Percentiles rank a stretch among this genome's conserved stretches.
Evolutionary conservation across 2,329 filamentous ascomycete species (phyloP).

Genomic region (Pestalotiopsis sp.): DNA sequence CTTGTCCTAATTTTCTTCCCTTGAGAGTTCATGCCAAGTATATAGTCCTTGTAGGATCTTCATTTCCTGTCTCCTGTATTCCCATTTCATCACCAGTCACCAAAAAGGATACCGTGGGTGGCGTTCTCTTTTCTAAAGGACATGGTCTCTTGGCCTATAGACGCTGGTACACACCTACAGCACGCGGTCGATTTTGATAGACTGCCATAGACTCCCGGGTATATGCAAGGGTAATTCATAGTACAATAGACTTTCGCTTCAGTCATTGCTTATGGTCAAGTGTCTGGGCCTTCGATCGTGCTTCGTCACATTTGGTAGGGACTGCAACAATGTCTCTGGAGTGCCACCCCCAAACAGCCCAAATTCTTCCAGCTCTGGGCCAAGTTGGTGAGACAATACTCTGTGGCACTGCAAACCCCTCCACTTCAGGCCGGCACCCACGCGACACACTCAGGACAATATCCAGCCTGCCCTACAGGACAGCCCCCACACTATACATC

Average conservation of each 20-base stretch:
- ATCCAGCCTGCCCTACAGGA: neutral
- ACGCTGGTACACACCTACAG: neutral
- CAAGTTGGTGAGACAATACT: neutral
- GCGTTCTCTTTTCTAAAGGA: neutral
- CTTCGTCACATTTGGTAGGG: neutral
- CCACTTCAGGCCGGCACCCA: neutral
- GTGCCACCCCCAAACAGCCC: neutral
- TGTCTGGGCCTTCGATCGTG: neutral
- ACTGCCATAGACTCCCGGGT: neutral
- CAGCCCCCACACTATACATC: neutral
- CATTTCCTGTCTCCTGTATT: too few species aligned
- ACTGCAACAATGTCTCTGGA: neutral
- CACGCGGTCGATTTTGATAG: neutral
- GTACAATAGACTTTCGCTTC: neutral
- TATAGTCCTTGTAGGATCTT: too few species aligned
- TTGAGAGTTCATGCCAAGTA: neutral
- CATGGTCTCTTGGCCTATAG: neutral
- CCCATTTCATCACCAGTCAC: neutral
- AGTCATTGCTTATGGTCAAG: neutral
- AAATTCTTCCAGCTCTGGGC: neutral
- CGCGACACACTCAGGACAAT: neutral
- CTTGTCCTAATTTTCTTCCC: neutral
- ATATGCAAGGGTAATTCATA: neutral
- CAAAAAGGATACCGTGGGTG: neutral
- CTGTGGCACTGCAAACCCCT: neutral